A percentile compares a stretch with the other conserved stretches of the same genome.
Evolutionary conservation across 2,329 filamentous ascomycete species (phyloP).

Genomic region (Rhytidhysteron rufulum): DNA sequence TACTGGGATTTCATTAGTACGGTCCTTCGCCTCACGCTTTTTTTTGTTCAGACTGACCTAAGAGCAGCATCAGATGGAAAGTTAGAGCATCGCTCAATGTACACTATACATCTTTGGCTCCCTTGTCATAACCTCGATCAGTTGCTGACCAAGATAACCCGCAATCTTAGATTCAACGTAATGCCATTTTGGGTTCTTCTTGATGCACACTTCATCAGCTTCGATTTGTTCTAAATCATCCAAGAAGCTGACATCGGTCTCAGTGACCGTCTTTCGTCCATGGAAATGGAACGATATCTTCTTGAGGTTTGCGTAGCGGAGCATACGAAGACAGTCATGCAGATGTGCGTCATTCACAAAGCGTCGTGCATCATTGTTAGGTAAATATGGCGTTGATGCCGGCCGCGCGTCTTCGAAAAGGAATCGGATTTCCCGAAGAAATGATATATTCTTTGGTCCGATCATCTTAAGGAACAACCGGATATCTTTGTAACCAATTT

Average conservation of each 20-base stretch:
- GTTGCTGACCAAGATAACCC: constrained; percentile 21
- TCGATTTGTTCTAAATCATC: constrained; percentile 43
- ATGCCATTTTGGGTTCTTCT: constrained; percentile 13
- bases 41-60: no score
- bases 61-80: no score
- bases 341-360: constrained; percentile 47
- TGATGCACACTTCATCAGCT: constrained; percentile 36
- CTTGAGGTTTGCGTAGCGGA: constrained; percentile 41
- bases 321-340: constrained; percentile 42
- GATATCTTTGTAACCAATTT: constrained; percentile 46
- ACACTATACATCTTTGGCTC: constrained; percentile 35
- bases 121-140: constrained; percentile 34
- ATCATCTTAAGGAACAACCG: constrained; percentile 46
- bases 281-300: constrained; percentile 41
- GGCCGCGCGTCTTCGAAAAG: constrained; percentile 44
- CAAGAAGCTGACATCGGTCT: constrained; percentile 41
- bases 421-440: constrained; percentile 44
- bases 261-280: constrained; percentile 34
- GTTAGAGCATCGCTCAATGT: no score
- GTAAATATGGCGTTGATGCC: constrained; percentile 36
- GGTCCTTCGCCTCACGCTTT: no score
- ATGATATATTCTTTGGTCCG: constrained; percentile 43
- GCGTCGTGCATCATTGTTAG: constrained; percentile 41
- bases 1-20: no score
- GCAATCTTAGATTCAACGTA: constrained; percentile 31